These are phyloP conservation scores for Coemansia pectinata DNA, from an alignment of 192 early-diverging fungal genomes.

Conservation along the genomic window DNA sequence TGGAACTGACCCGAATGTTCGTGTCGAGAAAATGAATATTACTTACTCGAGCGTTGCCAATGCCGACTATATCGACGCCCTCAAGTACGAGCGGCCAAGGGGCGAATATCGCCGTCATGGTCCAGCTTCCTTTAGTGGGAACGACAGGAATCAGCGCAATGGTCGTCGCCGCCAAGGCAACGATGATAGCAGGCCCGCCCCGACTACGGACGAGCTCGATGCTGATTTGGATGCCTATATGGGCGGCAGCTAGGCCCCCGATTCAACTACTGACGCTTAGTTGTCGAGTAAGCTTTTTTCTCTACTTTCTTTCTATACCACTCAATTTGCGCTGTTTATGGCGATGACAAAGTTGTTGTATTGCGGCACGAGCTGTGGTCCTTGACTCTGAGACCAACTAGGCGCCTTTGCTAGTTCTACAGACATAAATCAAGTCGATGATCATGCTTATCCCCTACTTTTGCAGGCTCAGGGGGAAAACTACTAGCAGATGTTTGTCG, in stretches of 20 bases:
- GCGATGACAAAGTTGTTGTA: too few relatives aligned
- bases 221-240: constrained; percentile 54
- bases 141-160: constrained; percentile 1
- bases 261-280: neutral
- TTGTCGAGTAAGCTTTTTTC: too few relatives aligned
- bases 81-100: constrained; percentile 33
- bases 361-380: too few relatives aligned
- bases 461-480: too few relatives aligned
- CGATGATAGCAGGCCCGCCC: neutral
- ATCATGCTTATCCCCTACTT: too few relatives aligned
- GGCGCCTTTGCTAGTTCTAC: too few relatives aligned
- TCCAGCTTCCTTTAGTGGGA: neutral
- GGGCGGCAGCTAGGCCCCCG: constrained; percentile 10
- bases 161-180: neutral
- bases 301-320: neutral
- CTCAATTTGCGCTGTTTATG: too few relatives aligned
- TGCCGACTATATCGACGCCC: constrained; percentile 19
- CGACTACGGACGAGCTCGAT: constrained; percentile 43
- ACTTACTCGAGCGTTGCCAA: constrained; percentile 25
- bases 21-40: constrained; percentile 24
- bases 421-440: too few relatives aligned
- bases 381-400: too few relatives aligned
- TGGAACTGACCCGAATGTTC: constrained; percentile 14
- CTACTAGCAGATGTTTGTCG: too few relatives aligned
- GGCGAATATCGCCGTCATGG: neutral